Base-by-base conservation (phyloP, 1,139 yeast genomes). In the Zygosaccharomyces pseudobailii region DNA sequence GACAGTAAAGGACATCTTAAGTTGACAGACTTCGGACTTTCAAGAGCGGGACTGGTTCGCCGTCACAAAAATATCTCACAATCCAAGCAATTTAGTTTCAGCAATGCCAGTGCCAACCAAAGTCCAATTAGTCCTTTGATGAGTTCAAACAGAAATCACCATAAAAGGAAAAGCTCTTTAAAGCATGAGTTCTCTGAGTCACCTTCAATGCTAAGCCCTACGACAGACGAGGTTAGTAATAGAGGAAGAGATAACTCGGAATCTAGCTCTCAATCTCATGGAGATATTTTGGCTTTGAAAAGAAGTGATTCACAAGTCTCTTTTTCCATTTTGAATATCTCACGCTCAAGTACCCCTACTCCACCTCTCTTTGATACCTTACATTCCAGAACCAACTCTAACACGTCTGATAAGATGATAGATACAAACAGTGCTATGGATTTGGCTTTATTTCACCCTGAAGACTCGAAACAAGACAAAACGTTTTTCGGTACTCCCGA, bases 401-500 rank as follows among this genome's bases (percentile, higher is more conserved):
- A 44, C 36, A 36, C 46, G 20, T 44, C 51, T 8, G 48, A 50
- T 27, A 27, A 45, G 22, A 28, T 47, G n/a, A 32, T 48, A 6
- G 43, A 40, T 38, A 8, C 40, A 3, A 38, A 43, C n/a, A 47
- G 33, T 30, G 46, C 46, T 27, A 41, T 62, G 10, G 67, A 65
- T 45, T 76, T 78, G 57, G 89, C 88, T 0, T 72, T 87, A 42
- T 87, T 80, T 63, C 87, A 87, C 63, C 94, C 95, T 0, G 74
- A 75, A 30, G 75, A 75, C 45, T 58, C 71, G 4, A 68, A 74
- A 43, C 59, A 55, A 42, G 70, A 74, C 28, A 74, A 76, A 46
- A 79, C 77, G 55, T 90, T 92, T 61, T 96, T 89, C 32, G 99
- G 99, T 0, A 94, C 99, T 0, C 98, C 99, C 0, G 99, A 94